Conservation (phyloP, 257 asterid genomes). For the Prunella vulgaris region DNA sequence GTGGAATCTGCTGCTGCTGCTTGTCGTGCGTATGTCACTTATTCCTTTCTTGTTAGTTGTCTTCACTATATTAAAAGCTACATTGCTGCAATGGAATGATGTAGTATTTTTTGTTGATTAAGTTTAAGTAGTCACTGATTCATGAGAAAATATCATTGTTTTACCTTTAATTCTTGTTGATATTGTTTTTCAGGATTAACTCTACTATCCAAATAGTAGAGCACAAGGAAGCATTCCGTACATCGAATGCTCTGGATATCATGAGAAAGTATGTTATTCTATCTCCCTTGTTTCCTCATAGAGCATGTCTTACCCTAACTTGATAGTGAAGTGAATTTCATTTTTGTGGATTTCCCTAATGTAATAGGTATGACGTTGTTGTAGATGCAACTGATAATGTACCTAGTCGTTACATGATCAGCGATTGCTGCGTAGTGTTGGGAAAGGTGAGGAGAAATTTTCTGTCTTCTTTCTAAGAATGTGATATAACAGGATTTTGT, state of each 20-base stretch:
- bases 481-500: neutral
- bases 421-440: constrained; percentile 84
- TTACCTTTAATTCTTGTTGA: neutral
- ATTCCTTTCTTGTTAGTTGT: neutral
- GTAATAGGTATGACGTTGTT: constrained; percentile 77
- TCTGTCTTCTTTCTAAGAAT: constrained; percentile 7
- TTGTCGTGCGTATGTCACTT: constrained; percentile 71
- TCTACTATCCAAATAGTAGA: constrained; percentile 69
- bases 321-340: constrained; percentile 1
- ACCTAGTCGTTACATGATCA: constrained; percentile 97
- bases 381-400: constrained; percentile 96
- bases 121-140: neutral
- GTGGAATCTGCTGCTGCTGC: constrained; percentile 99
- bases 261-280: constrained; percentile 51
- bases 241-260: constrained; percentile 81
- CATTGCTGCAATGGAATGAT: neutral
- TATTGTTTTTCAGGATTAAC: constrained; percentile 58
- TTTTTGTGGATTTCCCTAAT: constrained; percentile 21
- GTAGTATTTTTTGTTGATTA: neutral
- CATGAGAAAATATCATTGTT: neutral
- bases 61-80: neutral
- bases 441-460: constrained; percentile 62
- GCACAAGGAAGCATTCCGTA: constrained; percentile 82
- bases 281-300: neutral
- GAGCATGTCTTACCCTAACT: neutral